phyloP scores from a whole-genome alignment of 129 eudicot genomes.

The Logfia minima region DNA sequence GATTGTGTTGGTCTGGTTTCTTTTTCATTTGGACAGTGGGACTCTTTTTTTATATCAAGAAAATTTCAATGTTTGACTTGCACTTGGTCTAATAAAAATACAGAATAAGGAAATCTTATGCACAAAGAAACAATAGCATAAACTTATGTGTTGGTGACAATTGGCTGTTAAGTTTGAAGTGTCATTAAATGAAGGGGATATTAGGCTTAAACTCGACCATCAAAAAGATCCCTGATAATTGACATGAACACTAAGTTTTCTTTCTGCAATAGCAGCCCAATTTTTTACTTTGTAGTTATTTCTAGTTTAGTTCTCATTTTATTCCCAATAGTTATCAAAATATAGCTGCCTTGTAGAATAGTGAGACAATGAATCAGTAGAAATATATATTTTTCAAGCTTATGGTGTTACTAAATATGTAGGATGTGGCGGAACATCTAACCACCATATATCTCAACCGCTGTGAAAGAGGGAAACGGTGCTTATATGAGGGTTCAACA shows the following conservation, averaged over 20 bases:
- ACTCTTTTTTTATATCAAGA: background rate
- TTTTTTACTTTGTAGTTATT: background rate
- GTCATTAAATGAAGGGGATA: background rate
- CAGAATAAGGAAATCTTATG: background rate
- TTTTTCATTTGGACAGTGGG: background rate
- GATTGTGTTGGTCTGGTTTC: background rate
- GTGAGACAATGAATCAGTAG: background rate
- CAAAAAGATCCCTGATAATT: background rate
- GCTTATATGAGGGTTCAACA: constrained; percentile 94
- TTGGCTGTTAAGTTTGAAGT: background rate
- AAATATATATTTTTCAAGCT: constrained; percentile 1
- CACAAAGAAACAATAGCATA: background rate
- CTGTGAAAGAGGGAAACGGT: constrained; percentile 88
- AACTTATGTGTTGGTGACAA: background rate
- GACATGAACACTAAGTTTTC: background rate
- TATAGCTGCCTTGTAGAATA: background rate
- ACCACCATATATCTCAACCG: constrained; percentile 84
- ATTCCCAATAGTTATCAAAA: background rate
- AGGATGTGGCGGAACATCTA: constrained; percentile 96
- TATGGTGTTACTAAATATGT: constrained; percentile 20
- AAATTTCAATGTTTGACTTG: background rate
- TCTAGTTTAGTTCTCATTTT: background rate
- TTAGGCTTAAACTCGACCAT: background rate
- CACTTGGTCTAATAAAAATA: background rate
- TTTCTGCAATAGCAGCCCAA: constrained; percentile 3